Base-by-base conservation (phyloP, 2,329 filamentous ascomycete species). In the Dactylellina parvicollis region DNA sequence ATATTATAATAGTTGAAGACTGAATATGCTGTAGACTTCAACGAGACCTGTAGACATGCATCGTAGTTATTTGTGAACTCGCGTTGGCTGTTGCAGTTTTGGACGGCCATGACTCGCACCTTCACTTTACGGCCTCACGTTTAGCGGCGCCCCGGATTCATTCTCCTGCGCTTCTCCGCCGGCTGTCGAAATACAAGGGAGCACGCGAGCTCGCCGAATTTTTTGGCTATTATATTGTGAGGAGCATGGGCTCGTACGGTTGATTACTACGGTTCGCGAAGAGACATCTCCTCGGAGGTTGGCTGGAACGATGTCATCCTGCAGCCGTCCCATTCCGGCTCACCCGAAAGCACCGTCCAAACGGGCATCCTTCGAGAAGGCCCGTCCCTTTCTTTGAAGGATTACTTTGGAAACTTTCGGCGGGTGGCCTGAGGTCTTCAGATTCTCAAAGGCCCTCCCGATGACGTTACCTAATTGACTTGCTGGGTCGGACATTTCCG, bases 271-370 rank as follows among this genome's bases (percentile, higher is more conserved):
- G 34, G 26, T 30, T 14, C 2, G 20, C 18, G 12, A 8, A 32
- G 5, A 12, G 20, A 22, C 50, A 57, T 73, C 60, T 73, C 69
- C 69, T 66, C 69, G 69, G 69, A 59, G 42, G 34, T 2, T n/a
- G 14, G 52, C 9, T 1, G n/a, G 16, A 20, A 26, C 26, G 44
- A 64, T 65, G 55, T 73, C 69, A 73, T 55, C 20, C 40, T 65
- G 69, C 69, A 72, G 44, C 30, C 47, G 56, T n/a, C 9, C 18
- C 9, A 9, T 57, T 60, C 69, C 69, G 69, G 69, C 69, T 61
- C 46, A 56, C 42, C 69, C 54, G 52, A 54, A 4, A 18, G 44
- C 9, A 12, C 42, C 16, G 30, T 30, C 30, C 12, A 61, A 46
- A 36, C 18, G 14, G 34, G 62, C 34, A 44, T 18, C 18, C 32